A percentile compares a stretch with the other conserved stretches of the same genome.
Evolutionary conservation across 768 basidiomycete genomes (phyloP).

Genomic region (Lactifluus volemus): DNA sequence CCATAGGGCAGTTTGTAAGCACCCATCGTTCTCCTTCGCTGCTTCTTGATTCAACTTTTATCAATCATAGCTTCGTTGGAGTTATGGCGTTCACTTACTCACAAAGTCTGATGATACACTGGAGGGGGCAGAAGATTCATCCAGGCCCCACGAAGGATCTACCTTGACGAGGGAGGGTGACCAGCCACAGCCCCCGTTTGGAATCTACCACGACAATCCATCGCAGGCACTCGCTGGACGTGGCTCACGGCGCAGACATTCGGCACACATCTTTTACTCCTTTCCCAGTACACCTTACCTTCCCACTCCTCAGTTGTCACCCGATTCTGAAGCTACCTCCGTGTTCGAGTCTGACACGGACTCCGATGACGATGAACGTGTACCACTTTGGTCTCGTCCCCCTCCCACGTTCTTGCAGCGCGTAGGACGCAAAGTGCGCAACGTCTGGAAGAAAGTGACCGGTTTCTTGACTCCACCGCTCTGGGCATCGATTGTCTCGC

Average conservation of each 20-base stretch:
- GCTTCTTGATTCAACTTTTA: neutral
- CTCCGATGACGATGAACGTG: conserved; percentile 21
- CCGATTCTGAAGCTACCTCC: conserved; percentile 7
- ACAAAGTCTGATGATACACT: conserved; percentile 42
- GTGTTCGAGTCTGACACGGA: conserved; percentile 19
- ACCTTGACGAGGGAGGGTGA: neutral
- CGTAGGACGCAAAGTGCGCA: conserved; percentile 22
- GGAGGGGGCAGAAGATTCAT: conserved; percentile 25
- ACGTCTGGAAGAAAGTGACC: conserved; percentile 37
- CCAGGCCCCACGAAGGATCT: neutral
- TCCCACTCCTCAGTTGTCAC: neutral
- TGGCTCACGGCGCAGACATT: conserved; percentile 19
- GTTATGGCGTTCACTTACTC: conserved; percentile 80
- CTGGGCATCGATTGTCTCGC: conserved; percentile 66
- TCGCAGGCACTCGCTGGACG: neutral
- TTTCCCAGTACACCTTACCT: conserved; percentile 50
- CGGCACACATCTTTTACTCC: conserved; percentile 45
- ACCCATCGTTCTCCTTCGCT: neutral
- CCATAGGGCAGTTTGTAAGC: conserved; percentile 88
- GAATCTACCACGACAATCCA: neutral
- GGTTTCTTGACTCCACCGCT: conserved; percentile 87
- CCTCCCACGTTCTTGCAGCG: conserved; percentile 26
- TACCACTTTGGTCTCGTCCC: conserved; percentile 19
- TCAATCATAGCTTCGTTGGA: conserved; percentile 69
- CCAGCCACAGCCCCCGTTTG: neutral